These are phyloP conservation scores for Suillus clintonianus DNA, from an alignment of 768 basidiomycete genomes.

Conservation along the genomic window DNA sequence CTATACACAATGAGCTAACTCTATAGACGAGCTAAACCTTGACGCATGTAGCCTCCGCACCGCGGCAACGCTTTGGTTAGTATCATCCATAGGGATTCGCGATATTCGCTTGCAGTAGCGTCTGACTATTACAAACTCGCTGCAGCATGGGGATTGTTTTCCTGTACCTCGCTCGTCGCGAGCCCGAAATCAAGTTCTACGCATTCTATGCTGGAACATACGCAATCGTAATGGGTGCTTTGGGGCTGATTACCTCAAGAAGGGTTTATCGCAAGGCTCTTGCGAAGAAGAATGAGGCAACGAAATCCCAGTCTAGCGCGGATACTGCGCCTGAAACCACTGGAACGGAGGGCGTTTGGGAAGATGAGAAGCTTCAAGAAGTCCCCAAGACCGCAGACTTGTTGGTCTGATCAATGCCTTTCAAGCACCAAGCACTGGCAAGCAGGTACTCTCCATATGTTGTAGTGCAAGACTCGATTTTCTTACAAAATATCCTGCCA, in stretches of 20 bases:
- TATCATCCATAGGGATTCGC: not conserved
- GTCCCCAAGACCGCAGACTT: not conserved
- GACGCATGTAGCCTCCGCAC: not conserved
- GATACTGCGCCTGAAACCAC: not conserved
- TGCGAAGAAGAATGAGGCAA: not conserved
- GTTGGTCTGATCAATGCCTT: not conserved
- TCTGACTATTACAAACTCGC: not conserved
- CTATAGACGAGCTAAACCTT: not conserved
- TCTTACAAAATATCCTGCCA: not conserved
- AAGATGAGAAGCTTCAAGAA: not conserved
- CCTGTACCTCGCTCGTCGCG: not conserved
- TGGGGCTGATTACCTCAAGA: not conserved
- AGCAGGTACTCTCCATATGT: not conserved
- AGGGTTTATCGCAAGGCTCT: not conserved
- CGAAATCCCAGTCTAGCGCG: not conserved
- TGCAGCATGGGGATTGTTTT: not conserved
- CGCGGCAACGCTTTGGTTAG: not conserved
- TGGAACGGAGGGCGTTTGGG: not conserved
- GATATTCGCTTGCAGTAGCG: not conserved
- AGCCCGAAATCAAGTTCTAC: not conserved
- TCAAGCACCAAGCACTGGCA: not conserved
- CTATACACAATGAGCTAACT: too few relatives aligned
- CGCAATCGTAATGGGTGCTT: not conserved
- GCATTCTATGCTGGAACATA: conserved; percentile 1
- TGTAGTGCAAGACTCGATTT: not conserved